These are phyloP conservation scores for Trichoderma pleuroti DNA, from an alignment of 2,329 filamentous ascomycete species.

Conservation along the genomic window DNA sequence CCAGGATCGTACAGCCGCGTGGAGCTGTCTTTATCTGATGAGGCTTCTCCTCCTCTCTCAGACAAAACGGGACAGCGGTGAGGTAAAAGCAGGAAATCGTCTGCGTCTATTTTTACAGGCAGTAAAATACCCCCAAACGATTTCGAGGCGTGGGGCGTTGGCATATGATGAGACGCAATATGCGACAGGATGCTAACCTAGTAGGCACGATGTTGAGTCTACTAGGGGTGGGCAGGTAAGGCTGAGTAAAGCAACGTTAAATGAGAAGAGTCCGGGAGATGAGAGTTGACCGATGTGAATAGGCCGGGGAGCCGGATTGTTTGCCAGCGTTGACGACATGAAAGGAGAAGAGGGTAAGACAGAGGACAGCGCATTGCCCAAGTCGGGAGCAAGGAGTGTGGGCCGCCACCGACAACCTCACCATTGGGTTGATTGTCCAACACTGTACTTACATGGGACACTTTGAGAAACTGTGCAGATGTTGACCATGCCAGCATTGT, in stretches of 20 bases:
- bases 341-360: constrained; percentile 13
- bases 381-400: constrained; percentile 9
- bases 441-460: constrained; percentile 9
- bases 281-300: background rate
- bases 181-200: constrained; percentile 22
- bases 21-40: constrained; percentile 1
- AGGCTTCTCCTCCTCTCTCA: background rate
- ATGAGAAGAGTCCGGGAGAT: background rate
- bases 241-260: background rate
- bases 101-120: constrained; percentile 1
- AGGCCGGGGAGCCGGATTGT: background rate
- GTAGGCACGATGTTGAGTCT: constrained; percentile 16
- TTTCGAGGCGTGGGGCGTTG: constrained; percentile 21
- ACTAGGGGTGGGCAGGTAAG: constrained; percentile 15
- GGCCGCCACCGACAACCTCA: background rate
- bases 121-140: background rate
- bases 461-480: constrained; percentile 5
- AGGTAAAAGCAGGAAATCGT: background rate
- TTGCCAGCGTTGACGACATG: background rate
- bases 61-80: background rate
- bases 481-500: background rate
- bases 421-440: constrained; percentile 5
- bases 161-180: constrained; percentile 22
- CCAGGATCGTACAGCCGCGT: constrained; percentile 7
- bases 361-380: constrained; percentile 4